Evolutionary conservation across 164 flowering plant genomes (phyloP), one percentile per base, ranked within the genome.

Genomic region (Dillenia turbinata): DNA sequence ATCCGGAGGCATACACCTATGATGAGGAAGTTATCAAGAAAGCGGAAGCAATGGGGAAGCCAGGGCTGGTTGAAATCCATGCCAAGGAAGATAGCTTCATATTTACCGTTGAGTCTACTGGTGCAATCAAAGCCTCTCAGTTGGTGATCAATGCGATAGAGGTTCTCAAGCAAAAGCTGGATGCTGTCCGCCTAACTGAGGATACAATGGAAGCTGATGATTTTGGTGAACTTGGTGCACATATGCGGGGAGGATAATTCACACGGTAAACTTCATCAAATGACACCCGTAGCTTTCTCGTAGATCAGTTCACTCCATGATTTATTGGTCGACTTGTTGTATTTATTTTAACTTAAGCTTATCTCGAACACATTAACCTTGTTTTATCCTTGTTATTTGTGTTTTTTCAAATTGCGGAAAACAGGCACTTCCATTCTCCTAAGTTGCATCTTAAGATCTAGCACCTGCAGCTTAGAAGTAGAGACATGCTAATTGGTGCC

Each of bases 21-120:
- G 97, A 91, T 59, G 99, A 91, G 62, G 99, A 94, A 74, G 96
- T 94, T 66, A 73, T 94, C 13, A 91, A 91, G 81, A 91, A 85
- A 67, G 93, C 96, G 44, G 97, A 92, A 65, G 81, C 96, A 33
- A 88, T 95, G 97, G 96, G 96, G 19, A 88, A 91, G 67, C 80
- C 96, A 8, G 99, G 99, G 19, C 88, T 95, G 19, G 85, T 91
- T 6, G 97, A 95, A 40, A 92, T 95, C 14, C 72, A 77, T 76
- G 86, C 89, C 7, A 95, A 76, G 63, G 96, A 95, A 69, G 97
- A 92, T 61, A 86, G 92, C 53, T 95, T 95, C 57, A 82, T 92
- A 17, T 89, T 95, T 77, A 89, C 97, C 0, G 97, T 95, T 48
- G 97, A 95, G 68, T 79, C 99, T 15, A 95, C 99, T 12, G 99